Evolutionary conservation across 1,139 yeast species (phyloP).

Genomic region (Geotrichum reessii): DNA sequence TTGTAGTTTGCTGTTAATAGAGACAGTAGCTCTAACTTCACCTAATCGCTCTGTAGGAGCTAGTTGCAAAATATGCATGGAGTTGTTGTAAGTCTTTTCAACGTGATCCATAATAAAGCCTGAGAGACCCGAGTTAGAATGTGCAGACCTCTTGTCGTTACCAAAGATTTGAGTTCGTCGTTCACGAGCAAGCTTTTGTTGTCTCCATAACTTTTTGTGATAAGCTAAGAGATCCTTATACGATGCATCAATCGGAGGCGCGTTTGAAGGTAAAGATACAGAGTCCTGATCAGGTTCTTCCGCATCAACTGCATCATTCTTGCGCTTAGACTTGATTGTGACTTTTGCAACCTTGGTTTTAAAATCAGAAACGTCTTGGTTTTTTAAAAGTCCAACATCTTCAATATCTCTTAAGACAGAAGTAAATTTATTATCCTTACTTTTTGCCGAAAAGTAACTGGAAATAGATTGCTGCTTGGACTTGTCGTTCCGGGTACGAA

Average conservation of each 20-base stretch:
- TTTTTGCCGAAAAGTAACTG: slow-evolving; percentile 44
- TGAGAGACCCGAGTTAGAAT: slow-evolving; percentile 46
- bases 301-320: slow-evolving; percentile 22
- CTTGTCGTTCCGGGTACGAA: slow-evolving; percentile 55
- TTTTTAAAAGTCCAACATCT: slow-evolving; percentile 50
- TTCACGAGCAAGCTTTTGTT: slow-evolving; percentile 62
- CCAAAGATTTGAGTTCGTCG: slow-evolving; percentile 81
- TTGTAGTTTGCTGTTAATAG: slow-evolving; percentile 69
- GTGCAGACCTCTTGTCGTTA: slow-evolving; percentile 36
- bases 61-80: slow-evolving; percentile 84
- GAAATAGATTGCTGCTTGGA: slow-evolving; percentile 65
- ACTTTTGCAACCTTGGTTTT: slow-evolving; percentile 23
- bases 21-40: slow-evolving; percentile 63
- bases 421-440: slow-evolving; percentile 10
- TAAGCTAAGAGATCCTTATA: slow-evolving; percentile 70
- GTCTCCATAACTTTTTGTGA: slow-evolving; percentile 81
- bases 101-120: slow-evolving; percentile 71
- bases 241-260: slow-evolving; percentile 66
- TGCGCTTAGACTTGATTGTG: slow-evolving; percentile 19
- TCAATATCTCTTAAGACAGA: slow-evolving; percentile 46
- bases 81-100: slow-evolving; percentile 56
- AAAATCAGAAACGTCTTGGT: slow-evolving; percentile 2
- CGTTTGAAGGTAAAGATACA: slow-evolving; percentile 25
- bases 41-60: slow-evolving; percentile 56
- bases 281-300: slow-evolving; percentile 23